Conservation (phyloP, 805 yeast species). For the Lipomyces sp. region DNA sequence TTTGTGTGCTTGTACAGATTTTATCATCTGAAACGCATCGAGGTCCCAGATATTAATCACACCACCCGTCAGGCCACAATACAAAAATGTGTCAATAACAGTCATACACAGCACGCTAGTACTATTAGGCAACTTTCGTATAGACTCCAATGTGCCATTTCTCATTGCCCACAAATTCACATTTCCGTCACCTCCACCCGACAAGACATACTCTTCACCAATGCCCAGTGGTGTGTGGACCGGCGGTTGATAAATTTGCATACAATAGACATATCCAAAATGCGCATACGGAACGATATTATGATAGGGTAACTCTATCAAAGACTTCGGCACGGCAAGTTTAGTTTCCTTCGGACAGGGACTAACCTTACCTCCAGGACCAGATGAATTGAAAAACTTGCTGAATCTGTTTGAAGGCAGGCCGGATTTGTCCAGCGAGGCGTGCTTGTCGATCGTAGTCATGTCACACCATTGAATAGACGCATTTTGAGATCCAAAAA, state of each 20-base stretch:
- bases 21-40: slow-evolving; percentile 71
- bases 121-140: slow-evolving; percentile 48
- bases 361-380: slow-evolving; percentile 65
- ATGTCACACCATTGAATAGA: slow-evolving; percentile 72
- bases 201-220: slow-evolving; percentile 52
- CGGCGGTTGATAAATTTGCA: slow-evolving; percentile 21
- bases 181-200: slow-evolving; percentile 91
- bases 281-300: slow-evolving; percentile 84
- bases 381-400: slow-evolving; percentile 86
- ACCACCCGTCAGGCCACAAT: slow-evolving; percentile 81
- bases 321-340: slow-evolving; percentile 23
- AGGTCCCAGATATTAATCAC: slow-evolving; percentile 84
- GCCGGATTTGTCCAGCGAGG: slow-evolving; percentile 41
- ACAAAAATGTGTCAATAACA: slow-evolving; percentile 67
- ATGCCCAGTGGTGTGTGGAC: slow-evolving; percentile 15
- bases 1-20: slow-evolving; percentile 47
- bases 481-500: slow-evolving; percentile 92
- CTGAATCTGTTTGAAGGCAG: slow-evolving; percentile 58
- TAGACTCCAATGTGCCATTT: slow-evolving; percentile 20
- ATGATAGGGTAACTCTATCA: slow-evolving; percentile 60
- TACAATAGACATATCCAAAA: slow-evolving; percentile 78
- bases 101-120: slow-evolving; percentile 74
- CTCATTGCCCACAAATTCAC: slow-evolving; percentile 76
- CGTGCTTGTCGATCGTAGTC: slow-evolving; percentile 37
- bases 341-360: slow-evolving; percentile 38